These are phyloP conservation scores for Alternaria sp. DNA, from an alignment of 2,329 filamentous ascomycete genomes.

Conservation along the genomic window DNA sequence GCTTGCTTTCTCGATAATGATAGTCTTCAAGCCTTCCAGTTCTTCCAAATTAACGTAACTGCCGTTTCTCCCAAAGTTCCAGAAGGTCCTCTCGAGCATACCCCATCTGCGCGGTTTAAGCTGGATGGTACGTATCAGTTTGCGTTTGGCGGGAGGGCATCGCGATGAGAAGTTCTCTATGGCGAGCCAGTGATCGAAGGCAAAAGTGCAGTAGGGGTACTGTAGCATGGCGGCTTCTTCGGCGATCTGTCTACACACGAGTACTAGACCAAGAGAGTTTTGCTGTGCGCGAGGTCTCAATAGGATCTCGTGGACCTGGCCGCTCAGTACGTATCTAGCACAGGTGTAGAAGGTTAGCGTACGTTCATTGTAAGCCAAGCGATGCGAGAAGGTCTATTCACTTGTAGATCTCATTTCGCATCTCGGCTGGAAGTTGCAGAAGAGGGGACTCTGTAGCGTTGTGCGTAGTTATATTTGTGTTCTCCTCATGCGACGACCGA, in stretches of 20 bases:
- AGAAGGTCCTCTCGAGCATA: not conserved
- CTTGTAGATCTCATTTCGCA: not conserved
- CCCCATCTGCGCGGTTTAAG: not conserved
- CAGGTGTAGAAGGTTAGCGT: not conserved
- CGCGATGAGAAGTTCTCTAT: no score
- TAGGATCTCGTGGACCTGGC: not conserved
- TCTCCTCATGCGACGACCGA: not conserved
- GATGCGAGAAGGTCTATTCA: not conserved
- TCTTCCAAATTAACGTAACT: no score
- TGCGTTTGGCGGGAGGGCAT: not conserved
- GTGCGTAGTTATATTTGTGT: not conserved
- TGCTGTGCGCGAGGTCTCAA: not conserved
- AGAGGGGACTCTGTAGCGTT: not conserved
- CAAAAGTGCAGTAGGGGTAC: not conserved
- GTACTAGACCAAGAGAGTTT: not conserved
- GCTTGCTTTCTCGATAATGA: not conserved
- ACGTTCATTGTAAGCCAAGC: not conserved
- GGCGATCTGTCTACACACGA: not conserved
- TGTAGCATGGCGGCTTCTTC: not conserved
- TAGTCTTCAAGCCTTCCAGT: not conserved
- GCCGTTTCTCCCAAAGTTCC: not conserved
- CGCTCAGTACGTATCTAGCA: not conserved
- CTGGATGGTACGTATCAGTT: not conserved
- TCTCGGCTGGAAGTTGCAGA: not conserved
- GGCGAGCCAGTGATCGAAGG: not conserved